These are phyloP conservation scores for Nemania diffusa DNA, from an alignment of 2,329 filamentous ascomycete genomes.

Conservation along the genomic window DNA sequence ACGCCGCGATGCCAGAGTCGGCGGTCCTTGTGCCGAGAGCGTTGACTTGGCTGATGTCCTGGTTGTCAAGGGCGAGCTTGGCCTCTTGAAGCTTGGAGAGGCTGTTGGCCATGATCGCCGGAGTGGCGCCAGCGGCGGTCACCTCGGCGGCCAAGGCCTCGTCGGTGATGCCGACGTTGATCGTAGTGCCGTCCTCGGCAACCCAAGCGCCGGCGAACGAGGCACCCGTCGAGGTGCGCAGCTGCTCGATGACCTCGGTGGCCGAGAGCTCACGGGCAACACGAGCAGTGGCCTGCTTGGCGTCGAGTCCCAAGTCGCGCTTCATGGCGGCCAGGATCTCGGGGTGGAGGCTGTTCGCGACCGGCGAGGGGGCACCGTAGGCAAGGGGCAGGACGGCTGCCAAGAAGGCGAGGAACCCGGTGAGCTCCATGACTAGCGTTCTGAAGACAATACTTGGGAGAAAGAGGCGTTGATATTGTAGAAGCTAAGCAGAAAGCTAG, in stretches of 20 bases:
- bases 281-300: slow-evolving; percentile 52
- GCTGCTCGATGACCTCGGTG: slow-evolving; percentile 52
- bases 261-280: slow-evolving; percentile 53
- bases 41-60: slow-evolving; percentile 49
- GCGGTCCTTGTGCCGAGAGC: slow-evolving; percentile 35
- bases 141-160: slow-evolving; percentile 51
- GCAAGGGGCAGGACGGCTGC: slow-evolving; percentile 53
- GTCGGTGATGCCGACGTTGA: slow-evolving; percentile 53
- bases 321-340: slow-evolving; percentile 56
- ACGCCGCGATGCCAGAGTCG: slow-evolving; percentile 51
- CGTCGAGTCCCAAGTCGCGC: slow-evolving; percentile 55
- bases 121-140: slow-evolving; percentile 50
- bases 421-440: slow-evolving; percentile 52
- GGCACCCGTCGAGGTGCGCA: slow-evolving; percentile 47
- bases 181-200: slow-evolving; percentile 47
- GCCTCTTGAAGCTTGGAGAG: slow-evolving; percentile 54
- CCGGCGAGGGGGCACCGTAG: slow-evolving; percentile 53
- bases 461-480: slow-evolving; percentile 40
- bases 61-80: slow-evolving; percentile 55
- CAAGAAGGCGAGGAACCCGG: slow-evolving; percentile 52
- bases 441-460: slow-evolving; percentile 42
- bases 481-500: slow-evolving; percentile 41
- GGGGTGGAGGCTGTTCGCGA: slow-evolving; percentile 53
- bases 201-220: slow-evolving; percentile 55
- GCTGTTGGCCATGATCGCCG: slow-evolving; percentile 49